Evolutionary conservation across 345 rosid species (phyloP).

Genomic region (Melaleuca quinquenervia): DNA sequence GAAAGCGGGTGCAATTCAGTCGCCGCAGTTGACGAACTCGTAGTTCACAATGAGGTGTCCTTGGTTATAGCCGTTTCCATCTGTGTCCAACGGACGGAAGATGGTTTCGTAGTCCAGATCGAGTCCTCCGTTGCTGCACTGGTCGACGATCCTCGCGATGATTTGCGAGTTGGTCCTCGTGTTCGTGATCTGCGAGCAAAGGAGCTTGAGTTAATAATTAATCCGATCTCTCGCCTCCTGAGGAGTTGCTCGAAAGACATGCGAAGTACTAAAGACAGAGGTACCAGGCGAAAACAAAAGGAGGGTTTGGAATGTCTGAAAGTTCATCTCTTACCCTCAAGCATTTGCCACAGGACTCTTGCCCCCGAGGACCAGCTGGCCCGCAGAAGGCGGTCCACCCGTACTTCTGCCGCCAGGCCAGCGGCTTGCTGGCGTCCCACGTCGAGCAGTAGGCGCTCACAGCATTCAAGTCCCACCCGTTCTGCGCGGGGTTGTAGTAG

Average conservation of each 20-base stretch:
- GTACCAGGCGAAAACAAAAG: not conserved
- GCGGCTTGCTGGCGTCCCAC: conserved; percentile 45
- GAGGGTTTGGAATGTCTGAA: not conserved
- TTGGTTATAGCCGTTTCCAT: conserved; percentile 26
- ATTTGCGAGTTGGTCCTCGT: conserved; percentile 20
- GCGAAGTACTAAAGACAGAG: not conserved
- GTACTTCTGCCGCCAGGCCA: conserved; percentile 37
- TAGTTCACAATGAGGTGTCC: conserved; percentile 27
- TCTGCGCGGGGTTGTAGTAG: conserved; percentile 33
- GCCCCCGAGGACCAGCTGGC: conserved; percentile 38
- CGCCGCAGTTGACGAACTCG: conserved; percentile 23
- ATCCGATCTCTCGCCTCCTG: not conserved
- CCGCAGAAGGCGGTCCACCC: conserved; percentile 70
- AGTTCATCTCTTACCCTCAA: conserved; percentile 24
- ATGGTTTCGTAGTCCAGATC: conserved; percentile 35
- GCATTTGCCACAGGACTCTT: conserved; percentile 44
- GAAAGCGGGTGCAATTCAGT: not conserved
- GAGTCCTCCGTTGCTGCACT: conserved; percentile 52
- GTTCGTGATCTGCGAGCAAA: conserved; percentile 28
- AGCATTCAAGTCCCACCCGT: conserved; percentile 33
- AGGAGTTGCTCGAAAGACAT: not conserved
- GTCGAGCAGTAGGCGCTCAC: conserved; percentile 46
- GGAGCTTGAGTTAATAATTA: not conserved
- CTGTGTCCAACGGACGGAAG: conserved; percentile 29
- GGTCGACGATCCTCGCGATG: conserved; percentile 54